A percentile compares a stretch with the other conserved stretches of the same genome.
These are phyloP conservation scores for Pseudogymnoascus sp. DNA, from an alignment of 2,329 filamentous ascomycete genomes.

Conservation along the genomic window DNA sequence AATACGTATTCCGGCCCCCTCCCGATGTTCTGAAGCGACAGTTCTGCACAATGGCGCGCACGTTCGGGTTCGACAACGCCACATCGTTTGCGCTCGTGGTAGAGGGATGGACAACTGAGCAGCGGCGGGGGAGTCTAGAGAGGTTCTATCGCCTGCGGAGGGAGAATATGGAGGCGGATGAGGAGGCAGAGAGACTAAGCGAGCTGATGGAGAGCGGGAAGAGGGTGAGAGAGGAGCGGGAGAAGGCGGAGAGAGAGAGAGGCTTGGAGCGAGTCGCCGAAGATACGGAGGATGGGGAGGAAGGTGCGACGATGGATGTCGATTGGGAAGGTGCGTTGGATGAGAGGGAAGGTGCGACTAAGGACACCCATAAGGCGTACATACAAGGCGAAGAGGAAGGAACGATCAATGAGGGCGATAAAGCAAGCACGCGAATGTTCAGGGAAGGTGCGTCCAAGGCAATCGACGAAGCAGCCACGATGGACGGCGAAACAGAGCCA, in stretches of 20 bases:
- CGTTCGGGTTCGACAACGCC: conserved; percentile 67
- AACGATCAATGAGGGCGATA: neutral
- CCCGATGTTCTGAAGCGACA: conserved; percentile 68
- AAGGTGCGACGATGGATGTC: neutral
- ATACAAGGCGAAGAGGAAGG: neutral
- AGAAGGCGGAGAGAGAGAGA: neutral
- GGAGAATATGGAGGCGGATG: conserved; percentile 16
- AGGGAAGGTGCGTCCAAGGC: neutral
- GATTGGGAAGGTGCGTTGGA: conserved; percentile 1
- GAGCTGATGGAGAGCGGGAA: neutral
- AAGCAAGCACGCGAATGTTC: neutral
- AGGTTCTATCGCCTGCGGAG: conserved; percentile 65
- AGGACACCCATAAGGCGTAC: neutral
- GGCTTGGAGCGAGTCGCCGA: neutral
- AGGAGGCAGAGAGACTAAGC: neutral
- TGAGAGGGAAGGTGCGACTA: neutral
- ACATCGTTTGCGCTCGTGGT: conserved; percentile 85
- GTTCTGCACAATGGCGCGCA: conserved; percentile 82
- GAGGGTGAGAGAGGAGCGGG: neutral
- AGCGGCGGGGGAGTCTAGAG: conserved; percentile 71
- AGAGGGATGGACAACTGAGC: conserved; percentile 80
- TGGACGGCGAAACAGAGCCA: neutral
- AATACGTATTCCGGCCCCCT: conserved; percentile 53
- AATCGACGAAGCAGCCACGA: neutral
- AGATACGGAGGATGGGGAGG: neutral